Evolutionary conservation across 768 basidiomycete genomes (phyloP).

Genomic region (Pilatotrama ljubarskyi): DNA sequence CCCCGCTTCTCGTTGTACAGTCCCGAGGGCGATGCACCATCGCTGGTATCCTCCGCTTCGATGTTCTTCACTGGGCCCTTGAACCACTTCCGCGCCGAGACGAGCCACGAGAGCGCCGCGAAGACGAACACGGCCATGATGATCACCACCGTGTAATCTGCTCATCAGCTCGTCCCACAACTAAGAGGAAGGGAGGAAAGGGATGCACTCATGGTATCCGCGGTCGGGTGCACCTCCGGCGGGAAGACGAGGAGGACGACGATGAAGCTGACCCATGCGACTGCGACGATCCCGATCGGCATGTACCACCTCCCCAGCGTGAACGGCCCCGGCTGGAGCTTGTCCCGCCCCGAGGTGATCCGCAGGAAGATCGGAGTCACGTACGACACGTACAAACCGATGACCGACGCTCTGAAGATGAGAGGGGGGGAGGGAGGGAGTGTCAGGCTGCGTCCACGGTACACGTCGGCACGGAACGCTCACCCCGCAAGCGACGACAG

Average conservation of each 20-base stretch:
- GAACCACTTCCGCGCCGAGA: slow-evolving; percentile 74
- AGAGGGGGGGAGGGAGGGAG: not conserved
- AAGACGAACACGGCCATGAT: slow-evolving; percentile 66
- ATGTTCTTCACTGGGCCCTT: slow-evolving; percentile 58
- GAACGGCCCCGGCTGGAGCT: slow-evolving; percentile 60
- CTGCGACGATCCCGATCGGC: slow-evolving; percentile 60
- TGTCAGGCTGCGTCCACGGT: too few species aligned
- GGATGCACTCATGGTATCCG: slow-evolving; percentile 58
- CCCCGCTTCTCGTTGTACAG: slow-evolving; percentile 15
- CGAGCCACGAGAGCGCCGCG: slow-evolving; percentile 60
- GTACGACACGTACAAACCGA: slow-evolving; percentile 70
- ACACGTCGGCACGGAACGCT: too few species aligned
- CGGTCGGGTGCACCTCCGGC: slow-evolving; percentile 38
- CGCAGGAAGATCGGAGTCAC: slow-evolving; percentile 68
- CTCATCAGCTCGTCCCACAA: not conserved
- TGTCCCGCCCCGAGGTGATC: slow-evolving; percentile 65
- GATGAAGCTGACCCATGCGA: slow-evolving; percentile 70
- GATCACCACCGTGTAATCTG: slow-evolving; percentile 71
- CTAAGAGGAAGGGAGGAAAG: not conserved
- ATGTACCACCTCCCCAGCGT: slow-evolving; percentile 59
- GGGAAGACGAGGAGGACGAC: slow-evolving; percentile 61
- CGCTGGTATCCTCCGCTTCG: not conserved
- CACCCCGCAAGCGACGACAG: slow-evolving; percentile 69
- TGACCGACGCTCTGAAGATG: slow-evolving; percentile 58
- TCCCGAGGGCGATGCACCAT: too few species aligned